These are phyloP conservation scores for Musa acuminata DNA, from an alignment of 176 grass and related monocot genomes.

Conservation along the genomic window DNA sequence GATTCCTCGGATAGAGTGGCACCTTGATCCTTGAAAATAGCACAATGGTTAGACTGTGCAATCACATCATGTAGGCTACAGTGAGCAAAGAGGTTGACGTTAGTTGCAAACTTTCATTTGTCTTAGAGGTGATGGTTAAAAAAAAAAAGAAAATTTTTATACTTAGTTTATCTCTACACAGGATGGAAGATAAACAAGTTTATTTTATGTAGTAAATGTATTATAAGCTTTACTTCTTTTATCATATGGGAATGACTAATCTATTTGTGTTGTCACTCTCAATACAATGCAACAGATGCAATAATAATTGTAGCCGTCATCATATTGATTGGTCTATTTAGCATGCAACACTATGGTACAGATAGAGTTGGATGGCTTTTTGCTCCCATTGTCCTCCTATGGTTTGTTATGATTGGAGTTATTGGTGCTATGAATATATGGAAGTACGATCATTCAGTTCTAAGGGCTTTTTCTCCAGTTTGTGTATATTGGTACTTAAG, in stretches of 20 bases:
- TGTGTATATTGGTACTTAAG: constrained; percentile 59
- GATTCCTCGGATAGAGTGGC: background rate
- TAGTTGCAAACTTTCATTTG: background rate
- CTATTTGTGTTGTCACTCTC: background rate
- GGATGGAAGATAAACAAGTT: background rate
- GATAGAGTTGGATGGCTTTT: constrained; percentile 99
- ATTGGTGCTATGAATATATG: constrained; percentile 73
- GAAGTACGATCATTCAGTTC: constrained; percentile 56
- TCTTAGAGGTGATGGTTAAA: too few relatives aligned
- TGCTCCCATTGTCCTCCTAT: constrained; percentile 83
- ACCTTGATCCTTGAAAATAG: background rate
- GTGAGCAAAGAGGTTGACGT: background rate
- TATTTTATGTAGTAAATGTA: background rate
- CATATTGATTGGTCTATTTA: constrained; percentile 91
- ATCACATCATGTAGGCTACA: background rate
- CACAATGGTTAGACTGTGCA: background rate
- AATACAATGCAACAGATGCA: constrained; percentile 48
- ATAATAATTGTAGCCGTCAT: constrained; percentile 74
- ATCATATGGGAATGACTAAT: background rate
- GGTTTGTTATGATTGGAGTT: constrained; percentile 80
- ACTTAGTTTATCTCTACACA: background rate
- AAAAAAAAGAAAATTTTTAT: background rate
- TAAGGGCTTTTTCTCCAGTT: constrained; percentile 85
- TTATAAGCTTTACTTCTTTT: background rate
- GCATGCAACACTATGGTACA: constrained; percentile 95